A percentile compares a stretch with the other conserved stretches of the same genome.
Evolutionary conservation across 2,329 filamentous ascomycete species (phyloP).

Genomic region (Fusarium sp.): DNA sequence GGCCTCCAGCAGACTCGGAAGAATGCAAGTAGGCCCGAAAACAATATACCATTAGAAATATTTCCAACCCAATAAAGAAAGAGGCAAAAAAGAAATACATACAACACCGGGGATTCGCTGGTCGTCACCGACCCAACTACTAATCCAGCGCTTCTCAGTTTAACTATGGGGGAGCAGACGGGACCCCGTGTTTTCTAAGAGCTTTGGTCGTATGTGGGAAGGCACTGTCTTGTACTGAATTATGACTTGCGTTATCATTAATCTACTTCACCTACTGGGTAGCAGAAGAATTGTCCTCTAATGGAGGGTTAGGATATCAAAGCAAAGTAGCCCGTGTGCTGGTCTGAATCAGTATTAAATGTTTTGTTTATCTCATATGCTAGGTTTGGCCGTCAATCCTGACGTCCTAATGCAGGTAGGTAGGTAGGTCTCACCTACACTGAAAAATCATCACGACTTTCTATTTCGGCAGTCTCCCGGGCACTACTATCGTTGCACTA

Average conservation of each 20-base stretch:
- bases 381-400: neutral
- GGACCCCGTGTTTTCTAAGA: slow-evolving; percentile 20
- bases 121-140: slow-evolving; percentile 36
- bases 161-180: slow-evolving; percentile 12
- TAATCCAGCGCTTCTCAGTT: slow-evolving; percentile 16
- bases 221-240: neutral
- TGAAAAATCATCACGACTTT: neutral
- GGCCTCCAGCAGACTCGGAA: neutral
- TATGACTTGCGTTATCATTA: neutral
- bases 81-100: slow-evolving; percentile 4
- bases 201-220: slow-evolving; percentile 13
- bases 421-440: neutral
- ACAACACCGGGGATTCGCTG: slow-evolving; percentile 34
- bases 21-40: neutral
- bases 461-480: neutral
- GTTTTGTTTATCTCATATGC: neutral
- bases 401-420: neutral
- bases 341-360: neutral
- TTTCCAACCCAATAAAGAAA: neutral
- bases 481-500: neutral
- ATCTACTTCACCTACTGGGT: neutral
- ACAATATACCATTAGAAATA: neutral
- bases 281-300: neutral
- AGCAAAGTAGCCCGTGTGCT: neutral
- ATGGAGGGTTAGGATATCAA: neutral